These are phyloP conservation scores for Penicillium desertorum DNA, from an alignment of 495 filamentous ascomycete genomes.

Conservation along the genomic window DNA sequence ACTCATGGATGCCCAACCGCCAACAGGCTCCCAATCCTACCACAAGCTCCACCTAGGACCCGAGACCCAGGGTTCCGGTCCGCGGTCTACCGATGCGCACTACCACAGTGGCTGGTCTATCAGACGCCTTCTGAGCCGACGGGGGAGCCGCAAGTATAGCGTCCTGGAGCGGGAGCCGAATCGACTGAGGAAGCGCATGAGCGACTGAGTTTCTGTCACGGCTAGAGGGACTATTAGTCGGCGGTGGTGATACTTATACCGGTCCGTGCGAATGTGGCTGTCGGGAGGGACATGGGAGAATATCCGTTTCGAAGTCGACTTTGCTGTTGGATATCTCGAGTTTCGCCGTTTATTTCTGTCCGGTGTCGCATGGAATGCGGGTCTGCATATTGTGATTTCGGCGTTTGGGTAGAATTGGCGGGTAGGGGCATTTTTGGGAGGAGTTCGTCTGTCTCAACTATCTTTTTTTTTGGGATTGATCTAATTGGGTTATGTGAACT, in stretches of 20 bases:
- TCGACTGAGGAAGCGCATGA: constrained; percentile 41
- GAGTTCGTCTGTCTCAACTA: not conserved
- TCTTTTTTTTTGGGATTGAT: not conserved
- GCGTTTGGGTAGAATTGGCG: not conserved
- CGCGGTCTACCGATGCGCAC: constrained; percentile 5
- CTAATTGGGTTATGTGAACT: not conserved
- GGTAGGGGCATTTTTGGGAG: not conserved
- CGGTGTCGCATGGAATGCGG: constrained; percentile 1
- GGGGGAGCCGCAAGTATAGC: constrained; percentile 40
- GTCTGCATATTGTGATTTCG: not conserved
- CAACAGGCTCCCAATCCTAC: constrained; percentile 19
- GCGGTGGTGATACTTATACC: not conserved
- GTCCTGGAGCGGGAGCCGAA: constrained; percentile 48
- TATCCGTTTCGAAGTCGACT: not conserved
- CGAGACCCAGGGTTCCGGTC: not conserved
- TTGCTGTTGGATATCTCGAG: not conserved
- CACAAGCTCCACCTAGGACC: constrained; percentile 15
- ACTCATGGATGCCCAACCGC: constrained; percentile 35
- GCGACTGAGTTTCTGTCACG: constrained; percentile 15
- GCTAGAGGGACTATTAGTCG: not conserved
- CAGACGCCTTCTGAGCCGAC: constrained; percentile 40
- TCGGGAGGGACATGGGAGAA: not conserved
- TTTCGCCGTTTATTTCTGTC: not conserved
- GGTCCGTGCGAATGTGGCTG: not conserved
- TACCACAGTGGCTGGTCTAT: constrained; percentile 36